These are phyloP conservation scores for Aspergillus persii DNA, from an alignment of 2,329 filamentous ascomycete genomes.

Conservation along the genomic window DNA sequence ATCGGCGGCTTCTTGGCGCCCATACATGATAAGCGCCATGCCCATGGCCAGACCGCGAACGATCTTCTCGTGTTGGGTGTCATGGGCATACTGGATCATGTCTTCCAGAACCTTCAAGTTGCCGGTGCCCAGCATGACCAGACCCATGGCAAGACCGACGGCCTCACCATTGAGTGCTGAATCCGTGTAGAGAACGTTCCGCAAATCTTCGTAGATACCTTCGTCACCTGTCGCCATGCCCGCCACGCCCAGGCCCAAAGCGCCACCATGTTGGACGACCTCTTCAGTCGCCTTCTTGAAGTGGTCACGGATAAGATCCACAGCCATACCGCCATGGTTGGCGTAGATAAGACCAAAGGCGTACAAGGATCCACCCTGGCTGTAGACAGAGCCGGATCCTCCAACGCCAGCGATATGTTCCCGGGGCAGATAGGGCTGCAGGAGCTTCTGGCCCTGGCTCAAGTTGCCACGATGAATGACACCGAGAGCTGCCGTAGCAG, in stretches of 20 bases:
- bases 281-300: constrained; percentile 59
- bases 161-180: constrained; percentile 97
- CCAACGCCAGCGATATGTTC: constrained; percentile 60
- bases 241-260: constrained; percentile 89
- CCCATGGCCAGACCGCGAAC: constrained; percentile 92
- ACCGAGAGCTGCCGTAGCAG: constrained; percentile 89
- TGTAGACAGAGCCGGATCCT: constrained; percentile 83
- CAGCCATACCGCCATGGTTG: constrained; percentile 89
- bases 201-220: constrained; percentile 87
- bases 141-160: constrained; percentile 90
- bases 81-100: constrained; percentile 97
- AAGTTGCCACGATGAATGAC: constrained; percentile 97
- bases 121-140: constrained; percentile 98
- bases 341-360: constrained; percentile 95
- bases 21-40: constrained; percentile 98
- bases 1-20: constrained; percentile 89
- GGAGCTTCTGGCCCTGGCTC: constrained; percentile 84
- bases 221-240: constrained; percentile 95
- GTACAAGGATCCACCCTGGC: constrained; percentile 92
- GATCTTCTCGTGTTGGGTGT: constrained; percentile 98
- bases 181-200: constrained; percentile 83
- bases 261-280: constrained; percentile 94
- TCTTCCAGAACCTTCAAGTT: constrained; percentile 90
- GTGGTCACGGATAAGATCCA: constrained; percentile 47
- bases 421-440: constrained; percentile 90